A percentile compares a stretch with the other conserved stretches of the same genome.
Conservation (phyloP, 129 eudicot genomes). For the carrot (Daucus carota) region DH1_v3.0 NC_030387.2:26857501-26858000, state of each 20-base stretch:
- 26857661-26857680: not conserved
- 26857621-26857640: not conserved
- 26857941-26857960: conserved; percentile 96
- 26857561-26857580: not conserved
- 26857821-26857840: conserved; percentile 85
- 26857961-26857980: conserved; percentile 97
- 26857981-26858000: conserved; percentile 81
- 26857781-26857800: conserved; percentile 94
- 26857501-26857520: no score
- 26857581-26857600: not conserved
- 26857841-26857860: conserved; percentile 4
- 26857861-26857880: no score
- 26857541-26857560: not conserved
- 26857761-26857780: conserved; percentile 79
- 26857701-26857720: not conserved
- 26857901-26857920: not conserved
- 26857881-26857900: no score
- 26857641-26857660: not conserved
- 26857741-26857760: conserved; percentile 62
- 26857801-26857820: conserved; percentile 85
- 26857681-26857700: not conserved
- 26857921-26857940: conserved; percentile 66
- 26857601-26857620: not conserved
- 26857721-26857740: not conserved
- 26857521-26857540: not conserved